Conservation (phyloP, 1,284 basidiomycete genomes). For the Trichosporon inkin region DNA sequence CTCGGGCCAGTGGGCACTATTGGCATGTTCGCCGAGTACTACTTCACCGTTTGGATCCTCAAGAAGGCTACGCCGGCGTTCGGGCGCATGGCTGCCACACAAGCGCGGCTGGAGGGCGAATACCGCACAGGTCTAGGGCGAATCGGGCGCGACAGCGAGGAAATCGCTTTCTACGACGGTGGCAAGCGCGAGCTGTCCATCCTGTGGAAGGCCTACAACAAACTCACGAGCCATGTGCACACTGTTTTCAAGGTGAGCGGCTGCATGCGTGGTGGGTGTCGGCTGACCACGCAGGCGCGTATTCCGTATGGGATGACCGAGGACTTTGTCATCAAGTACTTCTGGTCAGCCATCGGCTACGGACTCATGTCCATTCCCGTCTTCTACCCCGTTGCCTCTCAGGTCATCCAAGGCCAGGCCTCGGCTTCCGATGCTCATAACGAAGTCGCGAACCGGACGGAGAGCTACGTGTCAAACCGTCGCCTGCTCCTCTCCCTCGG, state of each 20-base stretch:
- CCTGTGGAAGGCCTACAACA: constrained; percentile 70
- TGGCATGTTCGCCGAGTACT: constrained; percentile 79
- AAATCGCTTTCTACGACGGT: constrained; percentile 96
- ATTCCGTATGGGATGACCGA: constrained; percentile 68
- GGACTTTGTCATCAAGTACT: constrained; percentile 89
- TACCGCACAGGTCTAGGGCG: constrained; percentile 84
- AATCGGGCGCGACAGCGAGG: constrained; percentile 86
- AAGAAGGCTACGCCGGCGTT: constrained; percentile 88
- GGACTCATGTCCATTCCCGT: constrained; percentile 82
- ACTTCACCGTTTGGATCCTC: constrained; percentile 75
- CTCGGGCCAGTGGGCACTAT: constrained; percentile 71
- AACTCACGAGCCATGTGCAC: constrained; percentile 82
- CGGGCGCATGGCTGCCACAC: constrained; percentile 82
- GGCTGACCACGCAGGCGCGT: constrained; percentile 55
- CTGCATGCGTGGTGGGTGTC: constrained; percentile 53
- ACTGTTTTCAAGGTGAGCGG: constrained; percentile 75
- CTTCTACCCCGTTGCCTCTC: constrained; percentile 54
- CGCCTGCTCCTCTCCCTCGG: constrained; percentile 85
- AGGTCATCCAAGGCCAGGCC: constrained; percentile 9
- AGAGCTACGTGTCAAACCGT: constrained; percentile 93
- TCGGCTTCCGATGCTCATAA: constrained; percentile 14
- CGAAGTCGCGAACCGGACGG: constrained; percentile 59
- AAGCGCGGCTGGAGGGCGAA: constrained; percentile 78
- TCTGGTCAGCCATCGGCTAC: constrained; percentile 88
- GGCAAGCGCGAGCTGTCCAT: constrained; percentile 80